Base-by-base conservation (phyloP, 2,329 filamentous ascomycete species). In the Alternaria conjuncta region DNA sequence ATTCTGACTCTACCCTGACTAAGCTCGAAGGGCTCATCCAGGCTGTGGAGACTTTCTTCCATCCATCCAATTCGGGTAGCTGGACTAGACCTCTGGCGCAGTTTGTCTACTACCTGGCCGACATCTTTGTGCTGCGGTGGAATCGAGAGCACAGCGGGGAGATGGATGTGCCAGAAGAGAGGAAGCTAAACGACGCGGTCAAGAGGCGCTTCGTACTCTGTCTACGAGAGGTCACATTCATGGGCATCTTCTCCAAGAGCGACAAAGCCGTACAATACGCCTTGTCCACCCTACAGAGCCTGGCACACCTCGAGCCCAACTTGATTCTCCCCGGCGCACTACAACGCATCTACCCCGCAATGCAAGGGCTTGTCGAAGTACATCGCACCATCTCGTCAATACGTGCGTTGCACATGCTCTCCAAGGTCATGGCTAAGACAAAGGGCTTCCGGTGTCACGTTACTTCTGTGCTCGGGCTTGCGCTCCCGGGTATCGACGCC, bases 371-470 rank as follows among this genome's bases (percentile, higher is more conserved):
- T 56, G 96, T 99, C 5, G 96, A 99, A 80, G 96, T 99, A 4
- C 96, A 99, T 82, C 89, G 96, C 57, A 99, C 96, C 3, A 95
- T 94, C 6, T 97, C 96, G 0, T 97, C 95, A 62, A 86, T 99
- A 62, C 92, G 95, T 74, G 92, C 95, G 45, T 84, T 99, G 64
- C 94, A 97, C 82, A 93, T 97, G 85, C 88, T 98, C 65, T 92
- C 94, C 67, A 93, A 94, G 77, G 89, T 94, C 73, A 96, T 99
- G 87, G 90, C 94, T 13, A 90, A 92, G 76, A 93, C 94, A 44
- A 98, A 97, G 80, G 96, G 96, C n/a, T 97, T 96, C 78, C 88
- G 96, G 64, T 98, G 96, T 75, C 96, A 99, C 78, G 90, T 99
- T 67, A 99, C 96, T 1, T 95, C 95, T 1, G 84, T 99, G 36